Base-by-base conservation (phyloP, 2,329 filamentous ascomycete species). In the Pseudogymnoascus sp. region DNA sequence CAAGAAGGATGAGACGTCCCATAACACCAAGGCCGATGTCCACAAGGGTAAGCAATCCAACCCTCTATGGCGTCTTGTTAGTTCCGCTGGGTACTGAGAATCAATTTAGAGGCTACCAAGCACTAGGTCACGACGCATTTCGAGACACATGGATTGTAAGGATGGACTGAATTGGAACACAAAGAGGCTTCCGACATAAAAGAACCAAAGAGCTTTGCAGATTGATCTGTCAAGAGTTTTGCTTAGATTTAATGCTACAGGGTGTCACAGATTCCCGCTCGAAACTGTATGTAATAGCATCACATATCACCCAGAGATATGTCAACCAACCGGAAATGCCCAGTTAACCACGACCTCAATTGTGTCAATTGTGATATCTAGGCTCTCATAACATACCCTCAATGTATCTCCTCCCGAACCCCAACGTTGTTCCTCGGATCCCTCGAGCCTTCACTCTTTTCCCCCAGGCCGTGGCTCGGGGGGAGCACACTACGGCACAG, bases 1-100 rank as follows among this genome's bases (percentile, higher is more conserved):
- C 77, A 84, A 84, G 79, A 59, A 79, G 39, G 76, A 82, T 65
- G 76, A 84, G 77, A 63, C 67, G 65, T 76, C 77, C 72, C 80
- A 83, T 74, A 76, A 83, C 66, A 71, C 71, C 66, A 72, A 76
- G 67, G 77, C 76, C 67, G 74, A 76, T 71, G 77, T 75, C 73
- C 77, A 80, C 78, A 80, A 48, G 42, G 42, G 17, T 48, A 25
- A 21, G 17, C 2, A 48, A 29, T 29, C 13, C 42, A 29, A 12
- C 5, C 2, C 13, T 6, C 4, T 25, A 15, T 48, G 15, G 2
- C 15, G 9, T 29, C 4, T 48, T 25, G 12, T 48, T 10, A 25
- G n/a, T n/a, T 48, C 15, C n/a, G 80, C 77, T 72, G 35, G 35
- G 12, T 38, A 13, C 35, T 38, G n/a, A n/a, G 35, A 38, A 38